A percentile compares a stretch with the other conserved stretches of the same genome.
These are phyloP conservation scores for Xylariaceae sp. DNA, from an alignment of 2,329 filamentous ascomycete genomes.

Conservation along the genomic window DNA sequence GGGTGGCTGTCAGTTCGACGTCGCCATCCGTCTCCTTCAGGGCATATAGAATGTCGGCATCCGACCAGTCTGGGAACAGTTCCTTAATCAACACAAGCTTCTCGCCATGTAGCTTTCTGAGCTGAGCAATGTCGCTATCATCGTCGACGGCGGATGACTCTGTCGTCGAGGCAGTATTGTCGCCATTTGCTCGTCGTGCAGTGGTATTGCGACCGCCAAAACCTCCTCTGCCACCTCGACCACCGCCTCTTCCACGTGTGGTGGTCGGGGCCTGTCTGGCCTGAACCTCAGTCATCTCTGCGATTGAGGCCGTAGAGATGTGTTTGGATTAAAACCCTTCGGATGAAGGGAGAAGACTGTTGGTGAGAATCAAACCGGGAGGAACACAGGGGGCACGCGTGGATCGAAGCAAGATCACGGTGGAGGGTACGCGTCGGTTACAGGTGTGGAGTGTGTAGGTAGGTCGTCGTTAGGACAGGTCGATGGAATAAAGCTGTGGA, in stretches of 20 bases:
- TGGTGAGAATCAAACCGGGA: conserved; percentile 24
- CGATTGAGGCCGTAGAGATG: conserved; percentile 34
- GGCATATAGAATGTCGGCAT: conserved; percentile 89
- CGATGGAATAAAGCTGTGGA: conserved; percentile 4
- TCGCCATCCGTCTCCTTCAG: conserved; percentile 84
- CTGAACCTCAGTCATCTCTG: conserved; percentile 89
- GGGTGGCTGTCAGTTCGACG: conserved; percentile 66
- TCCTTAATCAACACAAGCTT: conserved; percentile 81
- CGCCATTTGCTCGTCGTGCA: conserved; percentile 61
- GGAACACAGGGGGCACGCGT: conserved; percentile 21
- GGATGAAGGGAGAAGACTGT: conserved; percentile 25
- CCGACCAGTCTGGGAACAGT: conserved; percentile 92
- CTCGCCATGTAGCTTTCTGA: conserved; percentile 81
- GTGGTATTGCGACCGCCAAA: conserved; percentile 58
- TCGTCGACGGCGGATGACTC: conserved; percentile 62
- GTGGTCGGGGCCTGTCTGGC: conserved; percentile 64
- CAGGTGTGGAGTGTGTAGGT: conserved; percentile 1
- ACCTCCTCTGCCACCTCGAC: conserved; percentile 77
- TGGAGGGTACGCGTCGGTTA: conserved; percentile 4
- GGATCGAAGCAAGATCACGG: conserved; percentile 12
- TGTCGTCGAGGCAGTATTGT: conserved; percentile 52
- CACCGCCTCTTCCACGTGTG: conserved; percentile 83
- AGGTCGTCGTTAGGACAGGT: conserved; percentile 5
- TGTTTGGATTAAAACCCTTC: conserved; percentile 25
- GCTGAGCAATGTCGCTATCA: conserved; percentile 82